phyloP scores from a whole-genome alignment of 2,329 filamentous ascomycete species.

The Talaromyces sp. region DNA sequence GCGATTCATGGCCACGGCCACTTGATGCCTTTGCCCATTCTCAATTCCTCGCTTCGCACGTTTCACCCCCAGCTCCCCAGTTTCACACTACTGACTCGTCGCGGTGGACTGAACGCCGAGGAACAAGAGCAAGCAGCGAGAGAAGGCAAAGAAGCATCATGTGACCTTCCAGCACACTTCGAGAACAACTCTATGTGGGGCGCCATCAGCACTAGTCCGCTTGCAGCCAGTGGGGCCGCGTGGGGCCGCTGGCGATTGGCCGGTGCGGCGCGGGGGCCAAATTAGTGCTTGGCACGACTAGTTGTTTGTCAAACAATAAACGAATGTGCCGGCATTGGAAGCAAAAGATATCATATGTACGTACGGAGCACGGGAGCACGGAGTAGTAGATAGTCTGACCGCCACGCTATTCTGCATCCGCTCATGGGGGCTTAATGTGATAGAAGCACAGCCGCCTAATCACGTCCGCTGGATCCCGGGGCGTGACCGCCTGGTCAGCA shows the following conservation, averaged over 20 bases:
- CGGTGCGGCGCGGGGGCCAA: not conserved
- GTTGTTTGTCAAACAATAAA: too few species aligned
- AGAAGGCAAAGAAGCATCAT: not conserved
- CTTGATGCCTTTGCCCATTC: not conserved
- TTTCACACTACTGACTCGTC: not conserved
- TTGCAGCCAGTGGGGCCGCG: not conserved
- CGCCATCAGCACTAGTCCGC: not conserved
- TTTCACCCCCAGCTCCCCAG: not conserved
- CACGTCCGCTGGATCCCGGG: not conserved
- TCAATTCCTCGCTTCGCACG: not conserved
- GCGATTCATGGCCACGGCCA: not conserved
- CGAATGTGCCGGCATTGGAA: not conserved
- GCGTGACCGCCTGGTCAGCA: too few species aligned
- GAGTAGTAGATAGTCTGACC: not conserved
- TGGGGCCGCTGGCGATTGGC: not conserved
- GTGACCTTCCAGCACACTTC: not conserved
- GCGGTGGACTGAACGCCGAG: not conserved
- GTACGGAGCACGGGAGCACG: not conserved
- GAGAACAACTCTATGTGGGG: not conserved
- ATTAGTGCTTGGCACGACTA: not conserved
- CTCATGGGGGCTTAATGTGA: not conserved
- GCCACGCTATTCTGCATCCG: not conserved
- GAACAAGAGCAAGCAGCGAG: not conserved
- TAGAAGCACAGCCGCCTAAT: not conserved
- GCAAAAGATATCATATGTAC: not conserved